Evolutionary conservation across 2,329 filamentous ascomycete species (phyloP).

Genomic region (Fusarium sp.): DNA sequence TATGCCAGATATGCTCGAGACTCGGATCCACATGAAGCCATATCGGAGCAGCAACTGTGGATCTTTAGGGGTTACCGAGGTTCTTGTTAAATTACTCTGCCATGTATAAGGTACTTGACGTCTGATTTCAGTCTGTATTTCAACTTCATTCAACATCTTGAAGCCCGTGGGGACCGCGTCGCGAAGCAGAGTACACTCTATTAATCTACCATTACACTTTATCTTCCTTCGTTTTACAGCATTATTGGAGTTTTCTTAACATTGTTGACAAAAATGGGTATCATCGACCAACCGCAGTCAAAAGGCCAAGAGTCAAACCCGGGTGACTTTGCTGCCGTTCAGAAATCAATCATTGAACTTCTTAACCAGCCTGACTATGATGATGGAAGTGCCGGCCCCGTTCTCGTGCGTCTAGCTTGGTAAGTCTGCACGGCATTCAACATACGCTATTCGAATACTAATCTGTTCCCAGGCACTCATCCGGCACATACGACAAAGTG

Average conservation of each 20-base stretch:
- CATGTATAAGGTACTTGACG: not conserved
- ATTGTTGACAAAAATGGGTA: not conserved
- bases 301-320: not conserved
- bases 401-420: conserved; percentile 15
- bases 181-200: not conserved
- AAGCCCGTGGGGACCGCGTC: not conserved
- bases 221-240: not conserved
- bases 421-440: not conserved
- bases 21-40: not conserved
- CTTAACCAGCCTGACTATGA: conserved; percentile 8
- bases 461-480: not conserved
- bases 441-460: not conserved
- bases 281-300: not conserved
- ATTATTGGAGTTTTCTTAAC: not conserved
- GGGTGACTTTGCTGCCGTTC: not conserved
- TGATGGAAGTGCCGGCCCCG: conserved; percentile 11
- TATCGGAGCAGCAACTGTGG: not conserved
- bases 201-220: not conserved
- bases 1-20: not conserved
- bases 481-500: conserved; percentile 8
- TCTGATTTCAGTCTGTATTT: not conserved
- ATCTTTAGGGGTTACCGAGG: not conserved
- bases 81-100: not conserved
- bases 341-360: not conserved
- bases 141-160: not conserved